Base-by-base conservation (phyloP, 179 eudicot species). In the Beta macrorhiza region DNA sequence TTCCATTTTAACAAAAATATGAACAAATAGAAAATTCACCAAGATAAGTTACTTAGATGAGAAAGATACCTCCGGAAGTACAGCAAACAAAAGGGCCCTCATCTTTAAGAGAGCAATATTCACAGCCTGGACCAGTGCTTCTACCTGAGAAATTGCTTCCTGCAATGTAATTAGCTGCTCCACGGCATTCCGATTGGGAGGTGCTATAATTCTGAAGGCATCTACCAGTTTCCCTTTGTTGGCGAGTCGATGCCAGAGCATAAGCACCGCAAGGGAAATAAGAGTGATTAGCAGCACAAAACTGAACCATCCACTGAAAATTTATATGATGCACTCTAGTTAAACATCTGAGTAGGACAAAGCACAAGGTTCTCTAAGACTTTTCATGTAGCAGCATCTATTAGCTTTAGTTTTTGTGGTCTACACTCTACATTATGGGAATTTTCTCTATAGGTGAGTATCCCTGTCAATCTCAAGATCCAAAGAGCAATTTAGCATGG, bases 141-240 rank as follows among this genome's bases (percentile, higher is more conserved):
- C 97, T 83, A 85, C 89, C 84, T 92, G 98, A 79, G 90, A 75
- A 64, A 93, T 87, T 55, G 93, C 91, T 78, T 92, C 98, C 83
- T 93, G 98, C 67, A 93, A 85, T 56, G 88, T 88, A 76, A 92
- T 78, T 64, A 93, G 90, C 87, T 91, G 97, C 84, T 93, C 98
- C 57, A 93, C 94, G 63, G 98, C 90, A 87, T 92, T 93, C 82
- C 85, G 86, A 69, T 80, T 82, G 0, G 97, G 94, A 49, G 98
- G 98, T 61, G 90, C 87, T 72, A 83, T 80, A 47, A 93, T 87
- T 81, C 79, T 91, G 80, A 89, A 90, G 68, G 93, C 91, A 61
- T 90, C 89, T 80, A 92, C 84, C 69, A 88, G 85, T 79, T 56
- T 85, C 81, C 91, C 91, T 83, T 84, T 91, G 69, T 86, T 88